Base-by-base conservation (phyloP, 1,284 basidiomycete species). In the Cryptococcus sp. region DNA sequence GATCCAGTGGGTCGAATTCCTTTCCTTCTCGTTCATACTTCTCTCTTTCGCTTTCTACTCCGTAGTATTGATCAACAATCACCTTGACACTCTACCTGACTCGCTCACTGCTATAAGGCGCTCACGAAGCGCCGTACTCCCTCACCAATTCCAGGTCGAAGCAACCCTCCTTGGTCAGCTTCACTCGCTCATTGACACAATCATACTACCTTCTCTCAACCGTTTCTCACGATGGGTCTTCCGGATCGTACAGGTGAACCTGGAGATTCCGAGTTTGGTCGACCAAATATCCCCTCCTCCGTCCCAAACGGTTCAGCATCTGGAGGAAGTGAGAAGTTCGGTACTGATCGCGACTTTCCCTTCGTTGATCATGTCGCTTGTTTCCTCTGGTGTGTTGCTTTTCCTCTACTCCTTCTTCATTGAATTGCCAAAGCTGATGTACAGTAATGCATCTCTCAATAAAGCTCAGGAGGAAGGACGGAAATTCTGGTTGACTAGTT, bases 401-500 rank as follows among this genome's bases (percentile, higher is more conserved):
- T 9, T 16, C 16, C n/a, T n/a, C n/a, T n/a, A n/a, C n/a, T n/a
- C n/a, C n/a, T n/a, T n/a, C 32, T 32, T 37, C 9, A 28, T 10
- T 39, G 14, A 41, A n/a, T n/a, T n/a, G n/a, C n/a, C n/a, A 31
- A 18, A 14, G 14, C 21, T 19, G 19, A 43, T 23, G n/a, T 36
- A 34, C 1, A 31, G 23, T 10, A 31, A 43, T 31, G 40, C 34
- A 48, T 41, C 52, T 49, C 7, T 56, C 48, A 36, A 41, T 21
- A 31, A 48, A 25, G 21, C 36, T 14, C 45, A 45, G n/a, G 40
- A 36, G 23, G 53, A 57, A 39, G 56, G 59, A 37, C 55, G 37
- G 43, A 41, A 50, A 4, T 70, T 69, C 54, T 70, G 60, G 62
- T 63, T 72, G 55, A 68, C 70, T 9, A 59, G 59, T 3, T 74